Base-by-base conservation (phyloP, 192 early-diverging fungal genomes). In the Fimicolochytrium jonesii region DNA sequence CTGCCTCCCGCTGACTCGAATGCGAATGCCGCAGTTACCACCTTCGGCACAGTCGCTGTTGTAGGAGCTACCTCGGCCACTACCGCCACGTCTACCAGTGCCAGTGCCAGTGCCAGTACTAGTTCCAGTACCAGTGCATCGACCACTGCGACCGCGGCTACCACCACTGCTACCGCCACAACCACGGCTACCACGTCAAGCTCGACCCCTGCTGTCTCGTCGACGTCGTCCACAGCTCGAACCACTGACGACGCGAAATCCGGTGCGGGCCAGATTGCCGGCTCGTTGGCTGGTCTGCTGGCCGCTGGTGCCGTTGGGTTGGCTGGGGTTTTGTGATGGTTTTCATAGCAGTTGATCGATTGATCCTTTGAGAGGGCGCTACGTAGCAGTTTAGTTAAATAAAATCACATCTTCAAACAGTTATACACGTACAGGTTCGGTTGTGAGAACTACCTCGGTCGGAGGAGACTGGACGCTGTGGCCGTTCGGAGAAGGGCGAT, bases 301-400 rank as follows among this genome's bases (percentile, higher is more conserved):
- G 3, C 36, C 3, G 47, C 64, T 32, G 57, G 57, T 13, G 39
- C 30, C 5, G 57, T 28, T 29, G 57, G 57, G 37, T 11, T 44
- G 22, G 39, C 39, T 41, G 57, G 42, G 5, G 57, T 43, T 0
- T 29, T 23, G 26, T 25, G 43, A 42, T 50, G 41, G 17, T 42
- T 42, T 42, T n/a, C n/a, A n/a, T n/a, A n/a, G n/a, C n/a, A n/a
- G n/a, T n/a, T n/a, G n/a, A n/a, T n/a, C n/a, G n/a, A n/a, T n/a
- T n/a, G n/a, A n/a, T n/a, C n/a, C n/a, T n/a, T n/a, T n/a, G n/a
- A n/a, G n/a, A n/a, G n/a, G n/a, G n/a, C n/a, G n/a, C n/a, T n/a
- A n/a, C n/a, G n/a, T n/a, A n/a, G n/a, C n/a, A n/a, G n/a, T n/a
- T n/a, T n/a, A n/a, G n/a, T n/a, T n/a, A n/a, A n/a, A n/a, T n/a